Percentiles rank a stretch among this genome's conserved stretches.
Evolutionary conservation across 129 eudicot species (phyloP).

Genomic region (Helianthus tuberosus): DNA sequence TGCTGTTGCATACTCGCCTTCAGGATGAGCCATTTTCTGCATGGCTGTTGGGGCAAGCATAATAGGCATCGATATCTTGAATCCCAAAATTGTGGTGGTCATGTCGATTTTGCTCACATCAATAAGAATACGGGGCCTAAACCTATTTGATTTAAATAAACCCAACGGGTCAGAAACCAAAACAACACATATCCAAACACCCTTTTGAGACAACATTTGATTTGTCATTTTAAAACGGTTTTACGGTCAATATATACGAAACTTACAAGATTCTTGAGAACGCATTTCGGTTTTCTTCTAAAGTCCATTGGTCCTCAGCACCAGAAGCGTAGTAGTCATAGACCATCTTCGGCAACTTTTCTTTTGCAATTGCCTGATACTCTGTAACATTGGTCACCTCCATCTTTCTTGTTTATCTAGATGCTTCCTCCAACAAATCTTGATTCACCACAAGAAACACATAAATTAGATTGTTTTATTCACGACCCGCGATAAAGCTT

Average conservation of each 20-base stretch:
- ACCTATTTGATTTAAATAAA: slow-evolving; percentile 42
- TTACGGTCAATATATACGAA: not conserved
- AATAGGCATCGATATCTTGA: slow-evolving; percentile 88
- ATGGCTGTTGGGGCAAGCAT: slow-evolving; percentile 97
- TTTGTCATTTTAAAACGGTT: not conserved
- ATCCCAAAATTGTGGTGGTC: slow-evolving; percentile 79
- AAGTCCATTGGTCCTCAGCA: slow-evolving; percentile 98
- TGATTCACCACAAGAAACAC: slow-evolving; percentile 14
- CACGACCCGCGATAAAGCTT: not conserved
- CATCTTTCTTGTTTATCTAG: slow-evolving; percentile 36
- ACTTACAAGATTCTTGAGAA: slow-evolving; percentile 89
- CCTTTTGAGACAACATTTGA: not conserved
- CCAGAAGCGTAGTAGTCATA: slow-evolving; percentile 96
- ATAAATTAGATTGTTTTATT: slow-evolving; percentile 16
- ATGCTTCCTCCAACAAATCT: slow-evolving; percentile 33
- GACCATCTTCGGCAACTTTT: slow-evolving; percentile 87
- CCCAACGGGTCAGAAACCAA: slow-evolving; percentile 9
- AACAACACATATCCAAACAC: not conserved
- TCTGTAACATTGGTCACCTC: slow-evolving; percentile 81
- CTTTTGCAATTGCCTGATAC: slow-evolving; percentile 89
- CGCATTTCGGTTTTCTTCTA: slow-evolving; percentile 87
- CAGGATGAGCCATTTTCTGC: slow-evolving; percentile 99
- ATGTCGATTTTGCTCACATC: slow-evolving; percentile 94
- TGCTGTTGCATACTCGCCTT: slow-evolving; percentile 97
- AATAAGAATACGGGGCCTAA: slow-evolving; percentile 88